Evolutionary conservation across 768 basidiomycete genomes (phyloP).

Genomic region (Lactarius sp.): DNA sequence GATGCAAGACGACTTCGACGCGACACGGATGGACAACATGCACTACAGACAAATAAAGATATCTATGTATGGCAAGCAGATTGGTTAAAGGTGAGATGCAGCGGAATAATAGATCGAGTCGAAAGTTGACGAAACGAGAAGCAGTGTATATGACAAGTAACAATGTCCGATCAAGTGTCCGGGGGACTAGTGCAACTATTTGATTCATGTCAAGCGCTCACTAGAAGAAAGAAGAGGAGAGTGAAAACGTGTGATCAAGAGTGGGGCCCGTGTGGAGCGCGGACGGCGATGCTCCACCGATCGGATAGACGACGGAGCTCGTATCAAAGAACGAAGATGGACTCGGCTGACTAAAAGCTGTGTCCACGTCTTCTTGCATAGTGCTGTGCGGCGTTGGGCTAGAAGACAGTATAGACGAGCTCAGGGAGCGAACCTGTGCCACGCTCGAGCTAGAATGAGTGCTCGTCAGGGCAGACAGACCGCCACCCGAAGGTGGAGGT

Average conservation of each 20-base stretch:
- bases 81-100: conserved; percentile 19
- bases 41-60: conserved; percentile 26
- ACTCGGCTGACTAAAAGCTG: conserved; percentile 14
- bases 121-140: conserved; percentile 3
- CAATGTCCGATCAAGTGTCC: conserved; percentile 13
- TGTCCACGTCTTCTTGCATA: conserved; percentile 18
- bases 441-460: conserved; percentile 5
- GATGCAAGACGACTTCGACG: conserved; percentile 11
- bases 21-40: conserved; percentile 8
- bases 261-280: conserved; percentile 18
- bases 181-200: background rate
- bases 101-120: conserved; percentile 2
- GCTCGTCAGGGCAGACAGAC: conserved; percentile 6
- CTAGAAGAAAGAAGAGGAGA: conserved; percentile 24
- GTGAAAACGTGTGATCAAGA: conserved; percentile 21
- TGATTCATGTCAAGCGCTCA: background rate
- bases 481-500: conserved; percentile 8
- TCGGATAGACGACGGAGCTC: conserved; percentile 20
- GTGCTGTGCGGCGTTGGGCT: conserved; percentile 18
- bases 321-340: conserved; percentile 20
- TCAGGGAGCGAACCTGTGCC: conserved; percentile 11
- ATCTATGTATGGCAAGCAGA: conserved; percentile 24
- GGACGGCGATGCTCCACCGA: conserved; percentile 16
- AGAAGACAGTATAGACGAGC: conserved; percentile 14
- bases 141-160: conserved; percentile 13